Percentiles rank a stretch among this genome's conserved stretches.
Conservation (phyloP, 169 alveolate species). For the Plasmodium relictum region DNA sequence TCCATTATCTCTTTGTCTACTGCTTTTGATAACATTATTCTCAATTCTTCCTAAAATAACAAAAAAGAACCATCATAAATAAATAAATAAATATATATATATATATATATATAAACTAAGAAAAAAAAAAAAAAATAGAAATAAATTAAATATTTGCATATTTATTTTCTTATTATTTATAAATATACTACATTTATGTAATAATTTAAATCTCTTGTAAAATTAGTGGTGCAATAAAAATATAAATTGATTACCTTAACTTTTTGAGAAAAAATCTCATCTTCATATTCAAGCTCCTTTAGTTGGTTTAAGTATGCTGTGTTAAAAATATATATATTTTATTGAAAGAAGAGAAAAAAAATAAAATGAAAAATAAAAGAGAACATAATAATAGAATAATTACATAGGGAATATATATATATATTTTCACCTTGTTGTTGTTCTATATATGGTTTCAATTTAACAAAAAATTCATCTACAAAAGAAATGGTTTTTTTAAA, state of each 20-base stretch:
- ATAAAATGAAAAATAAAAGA: background rate
- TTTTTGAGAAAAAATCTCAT: conserved; percentile 40
- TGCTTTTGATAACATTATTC: conserved; percentile 59
- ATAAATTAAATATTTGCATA: background rate
- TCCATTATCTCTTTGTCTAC: conserved; percentile 68
- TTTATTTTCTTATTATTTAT: background rate
- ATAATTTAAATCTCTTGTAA: background rate
- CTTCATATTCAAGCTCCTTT: conserved; percentile 64
- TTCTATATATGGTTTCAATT: conserved; percentile 68
- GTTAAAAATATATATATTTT: background rate
- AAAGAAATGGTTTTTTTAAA: conserved; percentile 68
- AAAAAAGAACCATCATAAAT: background rate
- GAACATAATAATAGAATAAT: background rate
- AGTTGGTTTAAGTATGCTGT: conserved; percentile 44
- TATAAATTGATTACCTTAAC: conserved; percentile 23
- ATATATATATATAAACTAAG: background rate
- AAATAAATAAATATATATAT: background rate
- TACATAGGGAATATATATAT: background rate
- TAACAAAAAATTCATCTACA: conserved; percentile 68
- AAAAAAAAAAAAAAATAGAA: background rate
- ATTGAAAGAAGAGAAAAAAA: background rate
- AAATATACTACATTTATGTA: background rate
- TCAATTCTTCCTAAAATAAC: conserved; percentile 44
- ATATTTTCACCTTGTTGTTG: conserved; percentile 45
- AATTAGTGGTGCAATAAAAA: background rate